A percentile compares a stretch with the other conserved stretches of the same genome.
Evolutionary conservation across 176 grass and related monocot species (phyloP).

Genomic region (Oryza coarctata): DNA sequence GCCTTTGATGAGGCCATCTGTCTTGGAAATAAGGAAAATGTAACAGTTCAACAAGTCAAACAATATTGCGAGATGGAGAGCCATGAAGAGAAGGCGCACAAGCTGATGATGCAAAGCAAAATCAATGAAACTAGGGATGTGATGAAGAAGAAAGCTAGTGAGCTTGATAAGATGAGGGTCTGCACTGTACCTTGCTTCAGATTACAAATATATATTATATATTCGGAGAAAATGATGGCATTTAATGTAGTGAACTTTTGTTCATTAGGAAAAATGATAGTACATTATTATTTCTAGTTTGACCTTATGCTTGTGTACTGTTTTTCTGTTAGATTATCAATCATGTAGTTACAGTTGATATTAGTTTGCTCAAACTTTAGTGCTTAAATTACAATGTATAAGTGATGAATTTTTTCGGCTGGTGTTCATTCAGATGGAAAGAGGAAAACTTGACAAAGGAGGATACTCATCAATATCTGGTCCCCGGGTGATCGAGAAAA

Average conservation of each 20-base stretch:
- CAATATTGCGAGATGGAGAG: conserved; percentile 97
- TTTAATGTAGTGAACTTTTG: neutral
- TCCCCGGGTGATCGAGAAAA: conserved; percentile 57
- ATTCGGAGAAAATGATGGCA: neutral
- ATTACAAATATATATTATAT: neutral
- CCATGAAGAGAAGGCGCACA: conserved; percentile 76
- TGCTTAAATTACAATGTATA: neutral
- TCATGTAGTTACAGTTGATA: neutral
- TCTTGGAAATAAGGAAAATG: conserved; percentile 84
- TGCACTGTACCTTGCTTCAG: conserved; percentile 9
- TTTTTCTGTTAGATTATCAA: neutral
- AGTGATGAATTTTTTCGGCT: conserved; percentile 6
- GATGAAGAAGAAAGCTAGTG: conserved; percentile 83
- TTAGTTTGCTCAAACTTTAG: neutral
- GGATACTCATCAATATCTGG: conserved; percentile 79
- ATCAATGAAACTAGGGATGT: conserved; percentile 86
- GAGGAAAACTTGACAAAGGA: conserved; percentile 75
- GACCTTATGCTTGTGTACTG: neutral
- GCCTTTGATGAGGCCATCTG: conserved; percentile 88
- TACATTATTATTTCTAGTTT: neutral
- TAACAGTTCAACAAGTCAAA: conserved; percentile 82
- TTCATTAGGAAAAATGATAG: neutral
- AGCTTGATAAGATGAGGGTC: conserved; percentile 90
- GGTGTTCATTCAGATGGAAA: conserved; percentile 61
- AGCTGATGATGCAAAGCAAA: conserved; percentile 78